A percentile compares a stretch with the other conserved stretches of the same genome.
Evolutionary conservation across 2,329 filamentous ascomycete genomes (phyloP).

Genomic region (Cladosporium sp.): DNA sequence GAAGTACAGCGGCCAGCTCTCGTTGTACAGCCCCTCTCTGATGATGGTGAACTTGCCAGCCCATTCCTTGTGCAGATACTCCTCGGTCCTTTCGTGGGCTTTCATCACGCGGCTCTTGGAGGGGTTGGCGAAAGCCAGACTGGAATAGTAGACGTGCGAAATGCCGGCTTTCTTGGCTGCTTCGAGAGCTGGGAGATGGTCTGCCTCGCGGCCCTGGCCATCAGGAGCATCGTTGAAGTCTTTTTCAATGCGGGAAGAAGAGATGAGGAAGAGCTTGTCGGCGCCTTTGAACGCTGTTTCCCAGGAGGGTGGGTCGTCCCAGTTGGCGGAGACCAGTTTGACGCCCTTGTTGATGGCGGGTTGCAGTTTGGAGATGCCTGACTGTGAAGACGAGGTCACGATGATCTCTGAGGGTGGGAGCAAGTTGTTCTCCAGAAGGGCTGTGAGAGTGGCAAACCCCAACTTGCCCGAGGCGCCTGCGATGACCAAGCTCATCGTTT

Average conservation of each 20-base stretch:
- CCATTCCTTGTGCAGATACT: slow-evolving; percentile 30
- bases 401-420: slow-evolving; percentile 35
- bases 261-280: slow-evolving; percentile 42
- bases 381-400: slow-evolving; percentile 31
- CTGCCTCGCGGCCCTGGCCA: slow-evolving; percentile 39
- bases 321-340: slow-evolving; percentile 35
- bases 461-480: slow-evolving; percentile 44
- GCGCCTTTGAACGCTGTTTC: slow-evolving; percentile 33
- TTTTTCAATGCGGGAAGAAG: slow-evolving; percentile 39
- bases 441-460: slow-evolving; percentile 39
- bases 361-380: slow-evolving; percentile 26
- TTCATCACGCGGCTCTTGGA: slow-evolving; percentile 42
- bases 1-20: slow-evolving; percentile 45
- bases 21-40: slow-evolving; percentile 43
- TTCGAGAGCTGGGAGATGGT: slow-evolving; percentile 41
- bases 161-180: slow-evolving; percentile 38
- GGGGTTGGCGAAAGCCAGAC: slow-evolving; percentile 38
- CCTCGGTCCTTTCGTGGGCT: slow-evolving; percentile 43
- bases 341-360: slow-evolving; percentile 22
- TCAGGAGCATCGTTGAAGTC: slow-evolving; percentile 41
- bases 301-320: slow-evolving; percentile 33
- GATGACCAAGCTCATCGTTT: slow-evolving; percentile 30
- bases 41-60: slow-evolving; percentile 35
- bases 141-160: slow-evolving; percentile 44
- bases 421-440: slow-evolving; percentile 39